Conservation (phyloP, 2,329 filamentous ascomycete genomes). For the Ophiostoma sp. region DNA sequence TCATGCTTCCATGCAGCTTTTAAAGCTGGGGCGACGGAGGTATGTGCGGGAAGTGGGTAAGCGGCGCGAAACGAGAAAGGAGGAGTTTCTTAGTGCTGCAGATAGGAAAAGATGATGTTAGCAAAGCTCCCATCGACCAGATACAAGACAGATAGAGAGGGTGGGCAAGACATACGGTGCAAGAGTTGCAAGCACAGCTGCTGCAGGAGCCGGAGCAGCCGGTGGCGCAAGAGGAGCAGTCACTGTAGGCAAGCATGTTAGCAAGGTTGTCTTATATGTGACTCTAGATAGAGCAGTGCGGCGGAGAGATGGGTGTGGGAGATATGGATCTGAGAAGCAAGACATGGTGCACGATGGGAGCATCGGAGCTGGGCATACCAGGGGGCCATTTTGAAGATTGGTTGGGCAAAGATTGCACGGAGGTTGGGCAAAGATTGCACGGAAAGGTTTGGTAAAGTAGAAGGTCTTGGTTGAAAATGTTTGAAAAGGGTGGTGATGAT, state of each 20-base stretch:
- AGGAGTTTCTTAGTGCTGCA: constrained; percentile 12
- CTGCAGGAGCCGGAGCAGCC: constrained; percentile 27
- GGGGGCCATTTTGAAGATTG: constrained; percentile 11
- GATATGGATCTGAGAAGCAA: too few species aligned
- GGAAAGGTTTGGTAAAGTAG: not conserved
- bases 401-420: constrained; percentile 11
- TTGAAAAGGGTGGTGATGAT: not conserved
- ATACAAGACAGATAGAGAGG: not conserved
- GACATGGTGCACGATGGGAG: too few species aligned
- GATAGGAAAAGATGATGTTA: not conserved
- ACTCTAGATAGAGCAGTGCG: not conserved
- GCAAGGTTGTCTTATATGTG: not conserved
- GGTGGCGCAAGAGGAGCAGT: constrained; percentile 25
- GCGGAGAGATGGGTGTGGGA: too few species aligned
- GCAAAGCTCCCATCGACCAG: not conserved
- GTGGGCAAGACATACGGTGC: constrained; percentile 21
- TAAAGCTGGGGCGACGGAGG: not conserved
- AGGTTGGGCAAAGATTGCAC: constrained; percentile 12
- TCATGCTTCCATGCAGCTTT: not conserved
- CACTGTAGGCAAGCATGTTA: constrained; percentile 17
- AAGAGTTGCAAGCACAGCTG: constrained; percentile 26
- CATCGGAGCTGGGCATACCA: not conserved
- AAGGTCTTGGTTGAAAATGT: not conserved
- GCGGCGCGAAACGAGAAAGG: not conserved
- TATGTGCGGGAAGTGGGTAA: constrained; percentile 1